Evolutionary conservation across 768 basidiomycete genomes (phyloP).

Genomic region (Mycena rosella): DNA sequence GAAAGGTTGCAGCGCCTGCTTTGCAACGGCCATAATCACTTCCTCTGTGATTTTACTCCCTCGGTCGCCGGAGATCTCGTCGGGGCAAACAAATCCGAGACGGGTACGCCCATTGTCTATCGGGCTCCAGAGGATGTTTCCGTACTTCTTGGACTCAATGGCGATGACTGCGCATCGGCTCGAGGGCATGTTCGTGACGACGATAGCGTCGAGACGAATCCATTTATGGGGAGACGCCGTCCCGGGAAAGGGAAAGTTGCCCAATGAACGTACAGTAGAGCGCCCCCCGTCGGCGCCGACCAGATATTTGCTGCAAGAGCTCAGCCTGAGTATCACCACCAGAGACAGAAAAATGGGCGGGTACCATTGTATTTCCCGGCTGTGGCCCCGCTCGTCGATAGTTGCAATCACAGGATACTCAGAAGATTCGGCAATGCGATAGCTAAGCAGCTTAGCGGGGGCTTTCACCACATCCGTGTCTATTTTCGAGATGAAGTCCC

Average conservation of each 20-base stretch:
- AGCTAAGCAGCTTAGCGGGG: conserved; percentile 5
- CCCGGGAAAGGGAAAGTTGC: conserved; percentile 30
- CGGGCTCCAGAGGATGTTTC: conserved; percentile 18
- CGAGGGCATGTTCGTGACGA: conserved; percentile 27
- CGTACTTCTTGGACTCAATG: conserved; percentile 19
- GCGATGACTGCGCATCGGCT: not conserved
- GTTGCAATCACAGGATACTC: conserved; percentile 12
- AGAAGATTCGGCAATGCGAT: not conserved
- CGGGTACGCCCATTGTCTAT: conserved; percentile 19
- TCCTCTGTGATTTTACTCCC: conserved; percentile 27
- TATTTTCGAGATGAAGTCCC: not conserved
- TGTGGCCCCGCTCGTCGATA: not conserved
- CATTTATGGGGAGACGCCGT: conserved; percentile 26
- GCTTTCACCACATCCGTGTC: conserved; percentile 6
- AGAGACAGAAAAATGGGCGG: not conserved
- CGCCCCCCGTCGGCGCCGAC: conserved; percentile 32
- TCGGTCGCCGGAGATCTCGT: not conserved
- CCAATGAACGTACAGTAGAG: conserved; percentile 33
- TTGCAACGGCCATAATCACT: conserved; percentile 28
- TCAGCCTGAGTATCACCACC: no score
- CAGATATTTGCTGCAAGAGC: conserved; percentile 18
- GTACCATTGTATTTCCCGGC: conserved; percentile 10
- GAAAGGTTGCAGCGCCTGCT: conserved; percentile 32
- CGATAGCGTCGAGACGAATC: conserved; percentile 35
- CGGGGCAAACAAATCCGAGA: conserved; percentile 21